These are phyloP conservation scores for Nicotiana tabacum DNA, from an alignment of 257 asterid species.

Conservation along the genomic window DNA sequence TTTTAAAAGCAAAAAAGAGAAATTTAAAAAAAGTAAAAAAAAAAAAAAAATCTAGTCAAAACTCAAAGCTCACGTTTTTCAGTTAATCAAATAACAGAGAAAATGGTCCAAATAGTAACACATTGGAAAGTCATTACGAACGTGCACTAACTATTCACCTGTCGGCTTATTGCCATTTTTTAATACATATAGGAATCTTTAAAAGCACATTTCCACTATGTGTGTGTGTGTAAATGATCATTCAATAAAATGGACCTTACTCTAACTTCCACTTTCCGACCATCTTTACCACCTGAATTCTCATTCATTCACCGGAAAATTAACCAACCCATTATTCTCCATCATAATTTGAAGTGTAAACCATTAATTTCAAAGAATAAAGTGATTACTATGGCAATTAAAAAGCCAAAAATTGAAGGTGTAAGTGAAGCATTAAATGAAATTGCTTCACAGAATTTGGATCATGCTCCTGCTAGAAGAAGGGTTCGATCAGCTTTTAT, in stretches of 20 bases:
- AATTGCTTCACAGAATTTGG: conserved; percentile 88
- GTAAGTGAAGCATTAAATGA: conserved; percentile 71
- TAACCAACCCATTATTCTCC: conserved; percentile 20
- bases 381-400: conserved; percentile 44
- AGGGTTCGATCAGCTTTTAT: conserved; percentile 86
- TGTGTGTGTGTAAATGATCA: neutral
- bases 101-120: no score
- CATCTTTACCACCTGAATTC: conserved; percentile 21
- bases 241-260: conserved; percentile 33
- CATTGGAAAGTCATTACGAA: no score
- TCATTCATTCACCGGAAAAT: conserved; percentile 16
- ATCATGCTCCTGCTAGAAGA: conserved; percentile 85
- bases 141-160: no score
- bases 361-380: conserved; percentile 15
- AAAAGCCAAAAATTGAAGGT: conserved; percentile 58
- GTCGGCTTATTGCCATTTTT: no score
- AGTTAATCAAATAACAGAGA: no score
- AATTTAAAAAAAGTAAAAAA: no score
- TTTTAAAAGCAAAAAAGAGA: no score
- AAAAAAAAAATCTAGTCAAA: no score
- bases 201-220: neutral
- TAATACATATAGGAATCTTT: neutral
- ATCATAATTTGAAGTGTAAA: conserved; percentile 7
- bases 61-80: no score
- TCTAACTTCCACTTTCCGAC: conserved; percentile 40